Conservation (phyloP, 345 rosid genomes). For the Mallotus nudiflorus region DNA sequence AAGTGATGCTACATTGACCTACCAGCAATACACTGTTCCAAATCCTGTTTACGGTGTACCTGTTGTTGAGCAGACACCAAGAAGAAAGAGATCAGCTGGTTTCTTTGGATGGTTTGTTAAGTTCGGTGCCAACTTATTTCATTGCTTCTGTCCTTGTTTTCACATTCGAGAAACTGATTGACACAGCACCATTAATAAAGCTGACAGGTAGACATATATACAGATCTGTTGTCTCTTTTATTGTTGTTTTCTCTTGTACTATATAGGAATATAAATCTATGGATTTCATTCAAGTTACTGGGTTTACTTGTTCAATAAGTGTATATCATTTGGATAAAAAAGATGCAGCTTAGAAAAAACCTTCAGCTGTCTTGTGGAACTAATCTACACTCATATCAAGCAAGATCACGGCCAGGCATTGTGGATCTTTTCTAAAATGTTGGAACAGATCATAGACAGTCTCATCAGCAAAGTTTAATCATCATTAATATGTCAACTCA, state of each 20-base stretch:
- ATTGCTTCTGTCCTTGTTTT: constrained; percentile 61
- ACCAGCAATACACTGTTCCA: constrained; percentile 52
- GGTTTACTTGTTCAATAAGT: too few species aligned
- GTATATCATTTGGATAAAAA: too few species aligned
- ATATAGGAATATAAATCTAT: too few species aligned
- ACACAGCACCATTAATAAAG: background rate
- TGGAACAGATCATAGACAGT: too few species aligned
- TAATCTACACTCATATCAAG: too few species aligned
- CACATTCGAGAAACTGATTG: constrained; percentile 25
- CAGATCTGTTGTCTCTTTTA: background rate
- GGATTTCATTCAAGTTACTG: too few species aligned
- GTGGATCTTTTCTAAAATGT: too few species aligned
- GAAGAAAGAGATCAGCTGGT: constrained; percentile 32
- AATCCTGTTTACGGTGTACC: constrained; percentile 41
- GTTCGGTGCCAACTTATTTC: constrained; percentile 34
- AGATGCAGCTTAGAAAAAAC: too few species aligned
- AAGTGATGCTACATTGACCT: constrained; percentile 29
- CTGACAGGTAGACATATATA: background rate
- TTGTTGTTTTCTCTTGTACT: background rate
- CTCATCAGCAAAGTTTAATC: too few species aligned
- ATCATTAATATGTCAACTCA: too few species aligned
- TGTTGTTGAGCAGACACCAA: constrained; percentile 24
- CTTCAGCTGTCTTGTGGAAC: too few species aligned
- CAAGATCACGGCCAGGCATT: too few species aligned
- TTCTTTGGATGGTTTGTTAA: constrained; percentile 38